These are phyloP conservation scores for Ganoderma leucocontextum DNA, from an alignment of 1,284 basidiomycete genomes.

Conservation along the genomic window DNA sequence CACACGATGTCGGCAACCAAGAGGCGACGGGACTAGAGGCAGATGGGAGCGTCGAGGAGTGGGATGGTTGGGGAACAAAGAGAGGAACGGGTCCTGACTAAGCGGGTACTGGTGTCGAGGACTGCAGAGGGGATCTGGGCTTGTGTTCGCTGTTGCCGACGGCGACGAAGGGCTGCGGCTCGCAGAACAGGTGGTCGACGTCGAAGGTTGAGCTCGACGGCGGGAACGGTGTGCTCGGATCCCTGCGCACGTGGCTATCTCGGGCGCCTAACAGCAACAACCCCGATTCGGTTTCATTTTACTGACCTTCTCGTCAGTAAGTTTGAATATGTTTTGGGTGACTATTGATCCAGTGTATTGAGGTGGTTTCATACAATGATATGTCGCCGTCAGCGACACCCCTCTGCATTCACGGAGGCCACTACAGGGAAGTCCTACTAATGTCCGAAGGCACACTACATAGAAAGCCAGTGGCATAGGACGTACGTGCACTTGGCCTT, in stretches of 20 bases:
- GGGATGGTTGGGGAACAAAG: constrained; percentile 26
- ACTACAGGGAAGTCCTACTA: background rate
- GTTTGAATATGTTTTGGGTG: too few relatives aligned
- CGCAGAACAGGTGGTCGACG: constrained; percentile 12
- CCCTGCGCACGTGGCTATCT: constrained; percentile 23
- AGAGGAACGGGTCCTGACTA: constrained; percentile 31
- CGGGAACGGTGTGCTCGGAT: constrained; percentile 22
- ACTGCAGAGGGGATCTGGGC: background rate
- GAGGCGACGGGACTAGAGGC: background rate
- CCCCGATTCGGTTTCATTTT: constrained; percentile 5
- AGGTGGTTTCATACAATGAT: too few relatives aligned
- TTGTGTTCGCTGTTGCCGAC: background rate
- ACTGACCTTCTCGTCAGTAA: background rate
- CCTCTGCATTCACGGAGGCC: too few relatives aligned
- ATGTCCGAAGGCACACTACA: background rate
- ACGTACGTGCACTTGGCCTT: too few relatives aligned
- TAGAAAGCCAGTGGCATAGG: background rate
- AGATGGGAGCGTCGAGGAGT: constrained; percentile 13
- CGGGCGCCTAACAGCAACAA: constrained; percentile 19
- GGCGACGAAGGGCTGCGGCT: background rate
- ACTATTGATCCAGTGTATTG: too few relatives aligned
- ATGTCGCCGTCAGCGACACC: too few relatives aligned
- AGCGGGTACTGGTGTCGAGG: constrained; percentile 18
- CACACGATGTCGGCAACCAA: constrained; percentile 12
- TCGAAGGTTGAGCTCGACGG: constrained; percentile 23